These are phyloP conservation scores for Westerdykella sp. DNA, from an alignment of 2,329 filamentous ascomycete genomes.

Conservation along the genomic window DNA sequence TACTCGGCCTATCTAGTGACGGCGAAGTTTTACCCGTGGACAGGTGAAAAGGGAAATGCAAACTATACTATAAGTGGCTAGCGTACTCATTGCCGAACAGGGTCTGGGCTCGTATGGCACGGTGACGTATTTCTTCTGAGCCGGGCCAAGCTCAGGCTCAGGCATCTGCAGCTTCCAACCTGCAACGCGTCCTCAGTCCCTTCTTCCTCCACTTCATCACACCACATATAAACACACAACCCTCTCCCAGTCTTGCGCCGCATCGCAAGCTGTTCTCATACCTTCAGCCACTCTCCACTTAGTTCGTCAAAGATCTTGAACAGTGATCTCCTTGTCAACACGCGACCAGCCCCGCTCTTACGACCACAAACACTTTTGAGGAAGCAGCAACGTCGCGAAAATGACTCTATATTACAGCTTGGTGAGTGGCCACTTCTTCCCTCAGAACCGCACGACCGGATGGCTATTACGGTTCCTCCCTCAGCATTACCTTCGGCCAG, in stretches of 20 bases:
- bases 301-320: not conserved
- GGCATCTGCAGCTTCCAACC: constrained; percentile 14
- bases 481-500: not conserved
- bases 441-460: no score
- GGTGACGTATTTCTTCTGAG: constrained; percentile 31
- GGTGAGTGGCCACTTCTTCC: constrained; percentile 41
- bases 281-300: not conserved
- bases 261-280: not conserved
- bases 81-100: not conserved
- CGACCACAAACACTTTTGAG: constrained; percentile 9
- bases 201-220: constrained; percentile 12
- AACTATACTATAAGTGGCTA: not conserved
- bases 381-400: constrained; percentile 36
- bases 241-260: constrained; percentile 1
- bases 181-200: constrained; percentile 6
- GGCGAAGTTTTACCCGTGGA: not conserved
- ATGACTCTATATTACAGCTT: constrained; percentile 68
- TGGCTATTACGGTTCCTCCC: not conserved
- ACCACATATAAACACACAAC: no score
- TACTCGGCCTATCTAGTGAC: constrained; percentile 2
- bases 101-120: constrained; percentile 6
- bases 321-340: not conserved
- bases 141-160: constrained; percentile 11
- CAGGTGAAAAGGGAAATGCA: not conserved
- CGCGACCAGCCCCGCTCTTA: constrained; percentile 18